Conservation (phyloP, 345 rosid genomes). For the Arabidopsis arenosa region DNA sequence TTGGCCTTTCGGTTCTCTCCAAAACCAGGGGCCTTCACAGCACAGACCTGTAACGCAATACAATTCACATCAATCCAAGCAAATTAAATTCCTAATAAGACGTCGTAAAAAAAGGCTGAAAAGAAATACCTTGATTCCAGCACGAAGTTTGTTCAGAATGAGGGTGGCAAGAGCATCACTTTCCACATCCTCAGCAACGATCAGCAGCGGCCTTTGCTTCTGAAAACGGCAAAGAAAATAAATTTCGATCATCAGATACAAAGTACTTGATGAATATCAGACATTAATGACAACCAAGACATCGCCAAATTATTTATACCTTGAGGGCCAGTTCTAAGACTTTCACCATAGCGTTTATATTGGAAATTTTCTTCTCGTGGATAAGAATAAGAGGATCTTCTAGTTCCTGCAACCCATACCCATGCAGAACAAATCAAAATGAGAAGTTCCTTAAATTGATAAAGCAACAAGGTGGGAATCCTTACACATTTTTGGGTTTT, state of each 20-base stretch:
- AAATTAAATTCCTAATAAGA: background rate
- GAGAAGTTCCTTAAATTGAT: conserved; percentile 3
- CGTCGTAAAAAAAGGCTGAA: conserved; percentile 3
- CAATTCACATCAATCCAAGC: conserved; percentile 17
- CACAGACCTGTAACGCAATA: conserved; percentile 66
- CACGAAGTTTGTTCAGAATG: conserved; percentile 91
- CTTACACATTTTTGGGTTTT: conserved; percentile 98
- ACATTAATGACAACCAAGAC: background rate
- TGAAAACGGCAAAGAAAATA: conserved; percentile 43
- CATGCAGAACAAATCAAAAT: conserved; percentile 13
- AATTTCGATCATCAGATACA: background rate
- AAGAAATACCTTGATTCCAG: conserved; percentile 83
- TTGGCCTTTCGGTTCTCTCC: conserved; percentile 93
- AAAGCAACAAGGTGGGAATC: conserved; percentile 11
- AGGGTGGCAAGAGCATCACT: conserved; percentile 92
- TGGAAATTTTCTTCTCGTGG: conserved; percentile 96
- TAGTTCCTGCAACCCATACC: conserved; percentile 66
- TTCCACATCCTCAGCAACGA: conserved; percentile 95
- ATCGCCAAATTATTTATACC: conserved; percentile 50
- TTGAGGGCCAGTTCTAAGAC: conserved; percentile 89
- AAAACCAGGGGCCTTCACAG: conserved; percentile 97
- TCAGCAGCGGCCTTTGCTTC: conserved; percentile 87
- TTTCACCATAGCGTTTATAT: conserved; percentile 76
- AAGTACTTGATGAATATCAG: background rate
- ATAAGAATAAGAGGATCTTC: conserved; percentile 95